Evolutionary conservation across 2,329 filamentous ascomycete species (phyloP).

Genomic region (Juglanconis oblonga): DNA sequence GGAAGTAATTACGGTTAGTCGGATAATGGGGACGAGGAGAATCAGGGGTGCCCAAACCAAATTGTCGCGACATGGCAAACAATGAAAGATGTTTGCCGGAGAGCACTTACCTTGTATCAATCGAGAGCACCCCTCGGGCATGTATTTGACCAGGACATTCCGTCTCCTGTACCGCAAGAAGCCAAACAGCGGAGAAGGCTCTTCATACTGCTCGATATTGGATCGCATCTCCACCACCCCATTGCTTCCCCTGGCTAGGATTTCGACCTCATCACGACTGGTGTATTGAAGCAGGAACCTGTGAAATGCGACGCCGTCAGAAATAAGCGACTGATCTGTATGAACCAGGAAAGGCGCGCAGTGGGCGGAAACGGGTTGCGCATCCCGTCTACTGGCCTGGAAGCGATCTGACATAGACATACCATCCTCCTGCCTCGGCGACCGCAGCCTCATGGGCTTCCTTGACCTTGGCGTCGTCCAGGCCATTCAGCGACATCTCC

Average conservation of each 20-base stretch:
- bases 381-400: slow-evolving; percentile 1
- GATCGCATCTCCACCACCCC: slow-evolving; percentile 82
- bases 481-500: slow-evolving; percentile 91
- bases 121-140: slow-evolving; percentile 86
- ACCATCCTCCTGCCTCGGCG: slow-evolving; percentile 92
- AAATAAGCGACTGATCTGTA: slow-evolving; percentile 10
- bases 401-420: slow-evolving; percentile 37
- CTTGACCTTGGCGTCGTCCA: slow-evolving; percentile 76
- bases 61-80: background rate
- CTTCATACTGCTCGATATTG: slow-evolving; percentile 73
- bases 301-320: slow-evolving; percentile 14
- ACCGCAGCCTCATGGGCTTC: slow-evolving; percentile 80
- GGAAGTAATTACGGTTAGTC: slow-evolving; percentile 22
- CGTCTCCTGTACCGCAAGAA: slow-evolving; percentile 85
- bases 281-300: slow-evolving; percentile 96
- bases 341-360: background rate
- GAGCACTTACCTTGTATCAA: slow-evolving; percentile 76
- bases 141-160: slow-evolving; percentile 88
- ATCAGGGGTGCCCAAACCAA: background rate
- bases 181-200: slow-evolving; percentile 85
- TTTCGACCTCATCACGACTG: slow-evolving; percentile 80
- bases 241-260: slow-evolving; percentile 73
- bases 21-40: slow-evolving; percentile 5
- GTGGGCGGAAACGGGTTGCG: background rate
- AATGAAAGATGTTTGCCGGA: background rate